phyloP scores from a whole-genome alignment of 768 basidiomycete species.

The Russula brevipes region DNA sequence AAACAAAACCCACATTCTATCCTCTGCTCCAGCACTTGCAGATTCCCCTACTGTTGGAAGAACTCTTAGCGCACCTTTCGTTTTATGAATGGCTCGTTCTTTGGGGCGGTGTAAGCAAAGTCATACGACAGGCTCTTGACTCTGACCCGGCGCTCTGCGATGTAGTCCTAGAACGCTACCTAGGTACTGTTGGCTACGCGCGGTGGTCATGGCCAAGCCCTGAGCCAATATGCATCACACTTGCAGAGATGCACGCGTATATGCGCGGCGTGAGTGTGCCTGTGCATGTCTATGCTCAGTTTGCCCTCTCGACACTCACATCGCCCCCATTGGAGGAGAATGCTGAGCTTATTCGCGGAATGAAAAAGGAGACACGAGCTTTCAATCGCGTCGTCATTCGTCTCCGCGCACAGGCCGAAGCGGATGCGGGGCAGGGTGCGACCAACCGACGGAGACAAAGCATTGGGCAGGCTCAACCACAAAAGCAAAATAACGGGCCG shows the following conservation, averaged over 20 bases:
- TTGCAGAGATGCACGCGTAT: conserved; percentile 77
- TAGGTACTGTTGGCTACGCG: conserved; percentile 66
- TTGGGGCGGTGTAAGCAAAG: conserved; percentile 47
- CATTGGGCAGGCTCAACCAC: conserved; percentile 17
- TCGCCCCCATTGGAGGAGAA: conserved; percentile 40
- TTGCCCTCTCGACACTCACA: conserved; percentile 51
- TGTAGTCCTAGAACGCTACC: conserved; percentile 59
- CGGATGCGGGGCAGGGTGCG: conserved; percentile 35
- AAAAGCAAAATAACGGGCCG: conserved; percentile 11
- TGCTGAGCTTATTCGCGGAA: conserved; percentile 41
- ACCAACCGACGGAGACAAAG: conserved; percentile 7
- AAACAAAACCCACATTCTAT: conserved; percentile 35
- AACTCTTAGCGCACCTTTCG: conserved; percentile 55
- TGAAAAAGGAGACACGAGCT: conserved; percentile 62
- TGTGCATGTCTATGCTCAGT: conserved; percentile 61
- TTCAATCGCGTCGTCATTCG: conserved; percentile 79
- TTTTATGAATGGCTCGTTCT: conserved; percentile 70
- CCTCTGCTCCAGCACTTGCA: conserved; percentile 55
- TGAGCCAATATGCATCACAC: conserved; percentile 59
- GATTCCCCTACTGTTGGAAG: conserved; percentile 46
- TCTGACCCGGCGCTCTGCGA: conserved; percentile 52
- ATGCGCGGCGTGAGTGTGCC: conserved; percentile 77
- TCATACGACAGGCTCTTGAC: conserved; percentile 45
- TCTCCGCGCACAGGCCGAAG: conserved; percentile 74
- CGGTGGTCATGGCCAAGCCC: conserved; percentile 50